Percentiles rank a stretch among this genome's conserved stretches.
Evolutionary conservation across 768 basidiomycete genomes (phyloP).

Genomic region (Leccinum subgranulosum): DNA sequence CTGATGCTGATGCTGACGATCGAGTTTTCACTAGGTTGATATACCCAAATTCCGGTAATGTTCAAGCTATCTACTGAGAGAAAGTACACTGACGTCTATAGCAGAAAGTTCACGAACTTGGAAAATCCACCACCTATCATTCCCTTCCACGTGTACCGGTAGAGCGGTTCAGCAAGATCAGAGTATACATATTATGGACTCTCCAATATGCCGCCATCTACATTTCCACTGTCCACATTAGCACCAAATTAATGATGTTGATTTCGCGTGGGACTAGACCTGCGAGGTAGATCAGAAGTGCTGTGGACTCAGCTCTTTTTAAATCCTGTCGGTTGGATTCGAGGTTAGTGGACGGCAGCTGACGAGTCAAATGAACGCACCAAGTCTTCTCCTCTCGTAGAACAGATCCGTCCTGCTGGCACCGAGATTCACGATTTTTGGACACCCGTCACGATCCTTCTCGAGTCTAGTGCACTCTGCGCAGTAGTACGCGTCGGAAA

Average conservation of each 20-base stretch:
- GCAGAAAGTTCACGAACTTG: constrained; percentile 53
- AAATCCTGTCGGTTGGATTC: constrained; percentile 18
- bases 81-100: constrained; percentile 9
- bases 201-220: not conserved
- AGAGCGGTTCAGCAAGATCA: constrained; percentile 1
- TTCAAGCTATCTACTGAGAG: constrained; percentile 4
- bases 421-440: constrained; percentile 96
- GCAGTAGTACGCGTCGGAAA: constrained; percentile 99
- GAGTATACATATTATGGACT: constrained; percentile 5
- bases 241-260: not conserved
- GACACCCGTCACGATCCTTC: constrained; percentile 97
- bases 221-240: constrained; percentile 1
- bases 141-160: constrained; percentile 57
- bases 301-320: constrained; percentile 30
- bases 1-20: constrained; percentile 4
- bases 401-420: constrained; percentile 90
- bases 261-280: not conserved
- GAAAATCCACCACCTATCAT: constrained; percentile 64
- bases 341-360: not conserved
- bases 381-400: constrained; percentile 84
- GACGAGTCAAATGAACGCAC: constrained; percentile 37
- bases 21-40: constrained; percentile 49
- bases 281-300: not conserved
- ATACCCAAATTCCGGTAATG: constrained; percentile 69
- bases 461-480: constrained; percentile 96